Evolutionary conservation across 75 land plant genomes (phyloP).

Genomic region (Picea sitchensis): DNA sequence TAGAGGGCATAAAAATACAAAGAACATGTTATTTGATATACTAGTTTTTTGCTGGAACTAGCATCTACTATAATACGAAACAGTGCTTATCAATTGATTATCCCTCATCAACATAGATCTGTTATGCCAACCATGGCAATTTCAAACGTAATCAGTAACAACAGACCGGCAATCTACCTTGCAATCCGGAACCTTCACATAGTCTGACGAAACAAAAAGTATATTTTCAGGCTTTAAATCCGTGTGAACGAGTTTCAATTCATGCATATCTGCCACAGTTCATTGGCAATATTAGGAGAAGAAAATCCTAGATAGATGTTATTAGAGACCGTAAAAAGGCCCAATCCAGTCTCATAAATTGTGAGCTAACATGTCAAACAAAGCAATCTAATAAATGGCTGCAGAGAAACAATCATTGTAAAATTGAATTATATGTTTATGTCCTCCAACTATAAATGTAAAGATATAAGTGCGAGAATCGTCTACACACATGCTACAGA

Average conservation of each 20-base stretch:
- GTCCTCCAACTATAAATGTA: not conserved
- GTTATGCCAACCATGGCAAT: no score
- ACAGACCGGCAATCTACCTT: constrained; percentile 31
- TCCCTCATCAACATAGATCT: no score
- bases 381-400: not conserved
- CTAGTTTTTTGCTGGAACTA: no score
- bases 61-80: no score
- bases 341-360: no score
- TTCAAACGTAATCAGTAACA: no score
- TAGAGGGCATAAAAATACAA: not conserved
- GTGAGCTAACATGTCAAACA: not conserved
- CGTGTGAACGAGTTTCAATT: constrained; percentile 63
- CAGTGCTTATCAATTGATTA: no score
- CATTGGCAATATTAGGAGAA: not conserved
- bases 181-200: constrained; percentile 53
- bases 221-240: constrained; percentile 76
- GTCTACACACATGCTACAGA: constrained; percentile 87
- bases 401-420: not conserved
- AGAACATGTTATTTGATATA: no score
- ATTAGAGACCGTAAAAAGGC: no score
- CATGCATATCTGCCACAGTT: constrained; percentile 61
- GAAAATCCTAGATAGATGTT: no score
- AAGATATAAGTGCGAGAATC: constrained; percentile 2
- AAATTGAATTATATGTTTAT: not conserved
- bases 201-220: constrained; percentile 62